These are phyloP conservation scores for Chytridiales sp. DNA, from an alignment of 371 early-diverging fungal species.

Conservation along the genomic window DNA sequence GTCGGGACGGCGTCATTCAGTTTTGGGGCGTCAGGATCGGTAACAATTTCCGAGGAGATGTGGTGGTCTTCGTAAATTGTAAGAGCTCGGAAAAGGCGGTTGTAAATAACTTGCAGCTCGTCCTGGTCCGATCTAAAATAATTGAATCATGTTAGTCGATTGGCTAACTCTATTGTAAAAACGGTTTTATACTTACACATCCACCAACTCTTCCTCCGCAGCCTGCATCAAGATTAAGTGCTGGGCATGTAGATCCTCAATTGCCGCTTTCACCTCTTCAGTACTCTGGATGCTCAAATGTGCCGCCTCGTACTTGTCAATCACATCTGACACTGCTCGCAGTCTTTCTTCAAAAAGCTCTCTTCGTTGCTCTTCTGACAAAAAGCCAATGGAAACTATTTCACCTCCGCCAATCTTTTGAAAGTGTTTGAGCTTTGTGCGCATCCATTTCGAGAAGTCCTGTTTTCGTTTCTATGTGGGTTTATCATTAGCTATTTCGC, in stretches of 20 bases:
- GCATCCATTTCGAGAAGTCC: slow-evolving; percentile 53
- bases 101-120: slow-evolving; percentile 36
- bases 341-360: slow-evolving; percentile 46
- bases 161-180: not conserved
- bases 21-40: no score
- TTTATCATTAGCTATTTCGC: no score
- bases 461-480: slow-evolving; percentile 46
- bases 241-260: slow-evolving; percentile 42
- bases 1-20: no score
- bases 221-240: slow-evolving; percentile 43
- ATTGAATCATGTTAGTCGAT: not conserved
- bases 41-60: slow-evolving; percentile 10
- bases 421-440: slow-evolving; percentile 40
- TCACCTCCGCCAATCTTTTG: slow-evolving; percentile 43
- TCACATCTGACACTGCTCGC: slow-evolving; percentile 31
- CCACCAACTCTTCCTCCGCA: slow-evolving; percentile 48
- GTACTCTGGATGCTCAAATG: slow-evolving; percentile 36
- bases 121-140: slow-evolving; percentile 38
- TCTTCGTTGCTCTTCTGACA: slow-evolving; percentile 46
- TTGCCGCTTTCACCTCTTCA: slow-evolving; percentile 37
- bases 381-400: slow-evolving; percentile 35
- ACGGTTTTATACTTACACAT: slow-evolving; percentile 22
- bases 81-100: slow-evolving; percentile 44
- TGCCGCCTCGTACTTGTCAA: slow-evolving; percentile 38
- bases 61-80: slow-evolving; percentile 50